Percentiles rank a stretch among this genome's conserved stretches.
phyloP scores from a whole-genome alignment of 2,329 filamentous ascomycete genomes.

The Sporothrix inflata region DNA sequence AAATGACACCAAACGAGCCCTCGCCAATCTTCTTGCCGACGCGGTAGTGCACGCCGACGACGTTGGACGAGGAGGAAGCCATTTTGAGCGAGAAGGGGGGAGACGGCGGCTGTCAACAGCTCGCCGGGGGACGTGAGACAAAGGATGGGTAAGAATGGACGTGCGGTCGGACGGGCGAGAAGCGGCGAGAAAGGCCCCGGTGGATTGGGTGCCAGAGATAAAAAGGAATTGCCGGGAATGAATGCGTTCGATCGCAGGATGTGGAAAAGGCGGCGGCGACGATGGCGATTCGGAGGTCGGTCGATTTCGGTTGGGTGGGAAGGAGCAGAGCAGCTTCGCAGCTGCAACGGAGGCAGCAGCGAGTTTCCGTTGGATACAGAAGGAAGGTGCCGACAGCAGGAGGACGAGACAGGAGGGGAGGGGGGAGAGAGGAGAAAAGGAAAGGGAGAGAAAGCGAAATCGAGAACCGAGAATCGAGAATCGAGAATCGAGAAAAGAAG shows the following conservation, averaged over 20 bases:
- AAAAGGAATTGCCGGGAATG: not conserved
- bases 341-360: conserved; percentile 24
- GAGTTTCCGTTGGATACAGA: not conserved
- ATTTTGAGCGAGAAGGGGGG: conserved; percentile 51
- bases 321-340: conserved; percentile 13
- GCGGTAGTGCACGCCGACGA: conserved; percentile 97
- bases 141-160: not conserved
- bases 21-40: conserved; percentile 99
- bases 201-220: conserved; percentile 2
- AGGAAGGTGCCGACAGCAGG: conserved; percentile 7
- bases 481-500: not conserved
- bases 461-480: conserved; percentile 11
- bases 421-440: not conserved
- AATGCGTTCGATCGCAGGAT: conserved; percentile 7
- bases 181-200: not conserved
- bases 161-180: not conserved
- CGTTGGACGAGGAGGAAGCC: conserved; percentile 91
- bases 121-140: conserved; percentile 7
- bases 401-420: conserved; percentile 1
- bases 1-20: conserved; percentile 97
- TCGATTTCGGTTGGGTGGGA: conserved; percentile 3
- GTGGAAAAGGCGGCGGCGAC: not conserved
- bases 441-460: not conserved
- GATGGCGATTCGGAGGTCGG: conserved; percentile 4
- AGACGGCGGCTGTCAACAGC: conserved; percentile 16